Conservation (phyloP, 1,284 basidiomycete genomes). For the Cryptococcus depauperatus region DNA sequence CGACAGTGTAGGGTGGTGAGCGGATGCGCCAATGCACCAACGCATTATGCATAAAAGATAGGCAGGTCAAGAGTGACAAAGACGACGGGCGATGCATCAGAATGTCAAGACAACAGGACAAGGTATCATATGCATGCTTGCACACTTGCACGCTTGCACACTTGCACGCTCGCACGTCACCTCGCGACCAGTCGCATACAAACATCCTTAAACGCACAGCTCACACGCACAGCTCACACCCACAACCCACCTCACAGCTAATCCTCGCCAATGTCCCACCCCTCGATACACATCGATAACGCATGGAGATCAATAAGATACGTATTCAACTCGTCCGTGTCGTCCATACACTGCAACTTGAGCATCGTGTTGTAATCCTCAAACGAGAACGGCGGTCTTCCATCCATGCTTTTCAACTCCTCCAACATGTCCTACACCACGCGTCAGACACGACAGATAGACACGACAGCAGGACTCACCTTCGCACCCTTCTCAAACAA, state of each 20-base stretch:
- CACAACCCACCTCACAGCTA: background rate
- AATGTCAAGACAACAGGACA: too few relatives aligned
- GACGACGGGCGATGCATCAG: too few relatives aligned
- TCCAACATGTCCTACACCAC: slow-evolving; percentile 61
- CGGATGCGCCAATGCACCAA: too few relatives aligned
- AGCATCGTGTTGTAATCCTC: slow-evolving; percentile 88
- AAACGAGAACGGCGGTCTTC: slow-evolving; percentile 59
- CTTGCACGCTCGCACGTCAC: too few relatives aligned
- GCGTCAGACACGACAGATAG: slow-evolving; percentile 1
- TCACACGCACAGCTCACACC: too few relatives aligned
- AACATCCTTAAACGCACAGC: too few relatives aligned
- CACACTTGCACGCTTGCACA: too few relatives aligned
- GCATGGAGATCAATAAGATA: slow-evolving; percentile 45
- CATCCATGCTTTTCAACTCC: slow-evolving; percentile 50
- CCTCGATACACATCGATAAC: slow-evolving; percentile 36
- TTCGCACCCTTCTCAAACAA: slow-evolving; percentile 66
- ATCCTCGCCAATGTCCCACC: slow-evolving; percentile 24
- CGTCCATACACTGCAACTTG: slow-evolving; percentile 73
- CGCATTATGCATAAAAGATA: too few relatives aligned
- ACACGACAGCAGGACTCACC: slow-evolving; percentile 47
- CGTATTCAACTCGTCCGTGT: slow-evolving; percentile 47
- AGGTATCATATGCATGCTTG: too few relatives aligned
- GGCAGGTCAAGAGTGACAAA: too few relatives aligned
- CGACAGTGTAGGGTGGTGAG: too few relatives aligned
- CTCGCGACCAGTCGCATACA: too few relatives aligned